These are phyloP conservation scores for Leccinum imitatum DNA, from an alignment of 768 basidiomycete genomes.

Conservation along the genomic window DNA sequence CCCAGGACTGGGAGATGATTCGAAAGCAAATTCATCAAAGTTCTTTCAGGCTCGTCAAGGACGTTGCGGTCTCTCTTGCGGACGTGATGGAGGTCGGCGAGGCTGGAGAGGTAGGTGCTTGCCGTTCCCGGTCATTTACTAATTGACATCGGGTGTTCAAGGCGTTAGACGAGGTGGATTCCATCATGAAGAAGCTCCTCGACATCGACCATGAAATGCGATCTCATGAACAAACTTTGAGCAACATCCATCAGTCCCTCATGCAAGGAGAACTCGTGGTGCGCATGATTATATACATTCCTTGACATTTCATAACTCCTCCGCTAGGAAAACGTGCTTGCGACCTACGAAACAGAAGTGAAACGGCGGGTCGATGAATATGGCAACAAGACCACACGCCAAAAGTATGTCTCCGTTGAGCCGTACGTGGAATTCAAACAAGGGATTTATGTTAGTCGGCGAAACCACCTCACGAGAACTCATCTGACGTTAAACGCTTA, in stretches of 20 bases:
- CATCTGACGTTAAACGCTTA: slow-evolving; percentile 29
- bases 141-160: slow-evolving; percentile 23
- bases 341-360: slow-evolving; percentile 50
- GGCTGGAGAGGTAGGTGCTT: slow-evolving; percentile 46
- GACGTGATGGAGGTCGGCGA: slow-evolving; percentile 59
- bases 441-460: slow-evolving; percentile 58
- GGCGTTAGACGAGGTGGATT: slow-evolving; percentile 62
- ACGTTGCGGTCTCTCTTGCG: slow-evolving; percentile 58
- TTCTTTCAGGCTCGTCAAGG: slow-evolving; percentile 45
- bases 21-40: slow-evolving; percentile 45
- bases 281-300: slow-evolving; percentile 22
- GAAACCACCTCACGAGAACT: background rate
- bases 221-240: slow-evolving; percentile 52
- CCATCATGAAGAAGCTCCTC: slow-evolving; percentile 64
- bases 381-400: slow-evolving; percentile 61
- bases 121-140: background rate
- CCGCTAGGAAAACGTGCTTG: slow-evolving; percentile 50
- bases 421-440: slow-evolving; percentile 64
- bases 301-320: background rate
- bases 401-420: slow-evolving; percentile 70
- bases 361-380: slow-evolving; percentile 47
- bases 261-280: slow-evolving; percentile 60
- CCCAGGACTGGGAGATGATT: slow-evolving; percentile 62
- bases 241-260: slow-evolving; percentile 56
- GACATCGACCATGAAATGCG: slow-evolving; percentile 65